phyloP scores from a whole-genome alignment of 2,329 filamentous ascomycete species.

The Celoporthe dispersa region DNA sequence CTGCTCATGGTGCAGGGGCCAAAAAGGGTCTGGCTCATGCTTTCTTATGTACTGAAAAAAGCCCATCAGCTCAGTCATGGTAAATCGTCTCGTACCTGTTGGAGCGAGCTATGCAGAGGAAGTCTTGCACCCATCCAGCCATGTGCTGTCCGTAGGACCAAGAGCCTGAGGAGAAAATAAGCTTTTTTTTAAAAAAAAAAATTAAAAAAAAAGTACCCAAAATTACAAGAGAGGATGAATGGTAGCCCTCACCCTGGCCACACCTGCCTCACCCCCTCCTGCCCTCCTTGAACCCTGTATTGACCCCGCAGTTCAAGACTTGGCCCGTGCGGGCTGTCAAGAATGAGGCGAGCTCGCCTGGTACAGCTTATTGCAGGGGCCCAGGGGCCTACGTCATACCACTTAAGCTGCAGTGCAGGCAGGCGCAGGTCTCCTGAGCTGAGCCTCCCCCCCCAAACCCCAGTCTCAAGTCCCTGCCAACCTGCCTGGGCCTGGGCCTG shows the following conservation, averaged over 20 bases:
- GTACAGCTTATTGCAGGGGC: constrained; percentile 1
- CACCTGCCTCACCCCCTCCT: background rate
- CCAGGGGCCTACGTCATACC: constrained; percentile 1
- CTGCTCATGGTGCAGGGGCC: too few species aligned
- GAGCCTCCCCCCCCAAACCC: background rate
- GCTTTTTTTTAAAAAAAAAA: too few species aligned
- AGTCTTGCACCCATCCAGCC: background rate
- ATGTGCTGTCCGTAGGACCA: background rate
- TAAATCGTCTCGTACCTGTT: too few species aligned
- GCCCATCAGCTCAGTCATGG: too few species aligned
- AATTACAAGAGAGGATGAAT: background rate
- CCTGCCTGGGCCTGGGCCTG: background rate
- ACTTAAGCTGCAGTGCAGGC: background rate
- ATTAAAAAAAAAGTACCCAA: background rate
- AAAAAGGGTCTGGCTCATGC: background rate
- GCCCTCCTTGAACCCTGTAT: background rate
- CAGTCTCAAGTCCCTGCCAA: background rate
- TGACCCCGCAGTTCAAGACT: background rate
- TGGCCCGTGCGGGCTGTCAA: background rate
- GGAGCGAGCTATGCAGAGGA: too few species aligned
- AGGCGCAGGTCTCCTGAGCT: constrained; percentile 1
- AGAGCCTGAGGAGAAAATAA: background rate
- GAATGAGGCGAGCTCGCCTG: background rate
- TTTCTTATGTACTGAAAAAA: too few species aligned
- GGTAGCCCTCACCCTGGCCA: background rate